A percentile compares a stretch with the other conserved stretches of the same genome.
Evolutionary conservation across 805 yeast genomes (phyloP).

Genomic region (Kockiozyma suomiensis): DNA sequence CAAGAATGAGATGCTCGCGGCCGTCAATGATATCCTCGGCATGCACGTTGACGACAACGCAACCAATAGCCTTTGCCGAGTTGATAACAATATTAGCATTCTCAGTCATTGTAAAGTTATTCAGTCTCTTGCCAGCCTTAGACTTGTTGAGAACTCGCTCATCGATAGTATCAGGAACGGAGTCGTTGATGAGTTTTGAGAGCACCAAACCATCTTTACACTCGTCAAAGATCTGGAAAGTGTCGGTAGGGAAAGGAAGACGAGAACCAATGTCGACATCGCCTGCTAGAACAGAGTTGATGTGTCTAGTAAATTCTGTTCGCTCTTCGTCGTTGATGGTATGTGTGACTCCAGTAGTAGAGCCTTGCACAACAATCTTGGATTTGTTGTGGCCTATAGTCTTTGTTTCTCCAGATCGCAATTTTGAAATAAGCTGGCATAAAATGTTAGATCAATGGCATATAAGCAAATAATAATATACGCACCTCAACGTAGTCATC

Average conservation of each 20-base stretch:
- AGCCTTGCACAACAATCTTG: conserved; percentile 79
- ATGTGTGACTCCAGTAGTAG: conserved; percentile 90
- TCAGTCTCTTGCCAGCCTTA: conserved; percentile 74
- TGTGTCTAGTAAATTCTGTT: conserved; percentile 92
- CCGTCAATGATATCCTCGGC: conserved; percentile 97
- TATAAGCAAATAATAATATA: neutral
- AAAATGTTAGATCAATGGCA: too few relatives aligned
- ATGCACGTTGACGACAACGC: conserved; percentile 96
- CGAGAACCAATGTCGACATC: conserved; percentile 82
- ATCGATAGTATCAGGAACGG: conserved; percentile 97
- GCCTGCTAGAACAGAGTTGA: conserved; percentile 87
- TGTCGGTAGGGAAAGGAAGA: conserved; percentile 88
- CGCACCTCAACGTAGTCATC: conserved; percentile 84
- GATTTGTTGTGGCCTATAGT: conserved; percentile 49
- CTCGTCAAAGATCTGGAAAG: conserved; percentile 95
- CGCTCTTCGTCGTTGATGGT: conserved; percentile 97
- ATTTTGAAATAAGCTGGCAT: conserved; percentile 31
- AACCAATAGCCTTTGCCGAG: conserved; percentile 98
- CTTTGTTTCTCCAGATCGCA: conserved; percentile 30
- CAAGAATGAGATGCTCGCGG: conserved; percentile 90
- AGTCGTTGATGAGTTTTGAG: conserved; percentile 92
- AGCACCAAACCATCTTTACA: conserved; percentile 88
- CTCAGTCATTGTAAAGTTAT: conserved; percentile 93
- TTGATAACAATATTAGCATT: conserved; percentile 97
- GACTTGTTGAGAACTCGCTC: conserved; percentile 94